Conservation (phyloP, 305 asterid genomes). For the Solanum aculeatissimum region DNA sequence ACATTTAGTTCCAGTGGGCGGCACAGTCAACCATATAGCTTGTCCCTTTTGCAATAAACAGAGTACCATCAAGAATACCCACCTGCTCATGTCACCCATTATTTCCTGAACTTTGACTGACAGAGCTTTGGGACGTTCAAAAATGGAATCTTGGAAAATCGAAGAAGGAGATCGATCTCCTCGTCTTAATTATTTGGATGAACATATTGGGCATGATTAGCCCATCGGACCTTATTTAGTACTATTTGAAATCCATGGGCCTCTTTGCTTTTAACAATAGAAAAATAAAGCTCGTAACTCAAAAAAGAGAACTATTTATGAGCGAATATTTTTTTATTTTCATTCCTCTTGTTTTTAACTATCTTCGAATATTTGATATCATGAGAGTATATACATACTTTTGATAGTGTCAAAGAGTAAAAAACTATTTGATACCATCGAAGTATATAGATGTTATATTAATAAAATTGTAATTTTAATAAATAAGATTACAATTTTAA, state of each 20-base stretch:
- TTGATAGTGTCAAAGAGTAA: no score
- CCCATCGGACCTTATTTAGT: neutral
- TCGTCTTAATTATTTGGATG: neutral
- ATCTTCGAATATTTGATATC: no score
- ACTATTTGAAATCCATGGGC: neutral
- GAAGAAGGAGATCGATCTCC: neutral
- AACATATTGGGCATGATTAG: neutral
- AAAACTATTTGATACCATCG: no score
- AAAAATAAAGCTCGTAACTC: no score
- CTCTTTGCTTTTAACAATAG: neutral
- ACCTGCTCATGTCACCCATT: neutral
- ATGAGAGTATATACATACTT: no score
- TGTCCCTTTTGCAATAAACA: constrained; percentile 22
- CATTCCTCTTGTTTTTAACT: no score
- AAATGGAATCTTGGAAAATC: neutral
- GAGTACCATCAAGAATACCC: constrained; percentile 6
- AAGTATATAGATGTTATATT: no score
- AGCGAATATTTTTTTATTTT: no score
- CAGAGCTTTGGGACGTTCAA: neutral
- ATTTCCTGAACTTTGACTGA: neutral
- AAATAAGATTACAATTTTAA: no score
- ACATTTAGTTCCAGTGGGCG: constrained; percentile 67
- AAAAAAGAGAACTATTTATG: no score
- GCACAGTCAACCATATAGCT: constrained; percentile 77
- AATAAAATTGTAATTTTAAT: no score